Evolutionary conservation across 2,329 filamentous ascomycete genomes (phyloP).

Genomic region (Colletotrichum tanaceti): DNA sequence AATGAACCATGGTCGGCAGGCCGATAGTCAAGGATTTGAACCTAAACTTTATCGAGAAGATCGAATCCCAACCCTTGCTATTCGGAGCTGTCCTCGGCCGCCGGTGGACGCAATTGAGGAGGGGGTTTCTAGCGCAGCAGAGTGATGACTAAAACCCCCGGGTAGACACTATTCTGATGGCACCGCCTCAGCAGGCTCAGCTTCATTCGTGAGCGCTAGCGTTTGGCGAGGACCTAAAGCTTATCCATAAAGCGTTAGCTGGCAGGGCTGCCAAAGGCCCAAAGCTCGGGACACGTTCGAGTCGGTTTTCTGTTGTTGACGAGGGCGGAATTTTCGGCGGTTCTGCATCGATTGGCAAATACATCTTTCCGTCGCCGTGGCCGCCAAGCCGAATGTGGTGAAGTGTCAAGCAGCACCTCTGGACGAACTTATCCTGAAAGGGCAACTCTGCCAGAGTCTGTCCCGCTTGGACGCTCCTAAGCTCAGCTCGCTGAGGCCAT

Average conservation of each 20-base stretch:
- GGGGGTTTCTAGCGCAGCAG: too few species aligned
- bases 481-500: too few species aligned
- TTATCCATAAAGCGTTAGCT: constrained; percentile 1
- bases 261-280: neutral
- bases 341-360: neutral
- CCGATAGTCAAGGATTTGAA: neutral
- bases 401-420: neutral
- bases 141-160: too few species aligned
- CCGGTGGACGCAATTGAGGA: too few species aligned
- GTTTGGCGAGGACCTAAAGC: neutral
- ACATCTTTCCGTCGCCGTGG: neutral
- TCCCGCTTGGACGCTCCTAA: neutral
- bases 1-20: neutral
- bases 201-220: neutral
- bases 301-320: neutral
- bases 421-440: neutral
- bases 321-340: neutral
- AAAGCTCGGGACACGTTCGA: neutral
- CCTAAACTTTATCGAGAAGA: constrained; percentile 6
- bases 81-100: neutral
- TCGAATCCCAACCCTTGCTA: neutral
- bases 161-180: too few species aligned
- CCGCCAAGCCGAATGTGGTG: constrained; percentile 1
- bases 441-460: neutral
- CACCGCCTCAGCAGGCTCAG: neutral